phyloP scores from a whole-genome alignment of 257 asterid species.

The Striga asiatica region DNA sequence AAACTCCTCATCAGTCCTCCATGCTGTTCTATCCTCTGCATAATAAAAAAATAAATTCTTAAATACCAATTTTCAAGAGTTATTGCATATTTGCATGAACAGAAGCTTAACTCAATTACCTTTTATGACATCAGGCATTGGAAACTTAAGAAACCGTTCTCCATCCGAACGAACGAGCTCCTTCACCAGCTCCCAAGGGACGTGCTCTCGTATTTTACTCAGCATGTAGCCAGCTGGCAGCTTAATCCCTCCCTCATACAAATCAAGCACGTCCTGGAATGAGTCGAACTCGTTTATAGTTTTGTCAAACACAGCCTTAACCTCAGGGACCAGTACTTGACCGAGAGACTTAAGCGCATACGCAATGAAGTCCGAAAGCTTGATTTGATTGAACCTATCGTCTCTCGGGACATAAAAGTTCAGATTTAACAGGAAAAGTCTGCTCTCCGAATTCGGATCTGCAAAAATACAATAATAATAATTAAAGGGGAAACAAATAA shows the following conservation, averaged over 20 bases:
- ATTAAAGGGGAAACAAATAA: too few relatives aligned
- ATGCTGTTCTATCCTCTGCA: slow-evolving; percentile 70
- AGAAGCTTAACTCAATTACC: too few relatives aligned
- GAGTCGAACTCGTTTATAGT: slow-evolving; percentile 81
- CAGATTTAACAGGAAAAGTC: slow-evolving; percentile 47
- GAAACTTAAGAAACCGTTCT: slow-evolving; percentile 47
- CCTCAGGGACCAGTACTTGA: slow-evolving; percentile 61
- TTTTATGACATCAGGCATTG: slow-evolving; percentile 68
- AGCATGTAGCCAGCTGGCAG: slow-evolving; percentile 37
- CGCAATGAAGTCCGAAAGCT: slow-evolving; percentile 73
- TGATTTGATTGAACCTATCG: slow-evolving; percentile 60
- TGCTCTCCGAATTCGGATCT: slow-evolving; percentile 63
- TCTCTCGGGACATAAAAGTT: slow-evolving; percentile 71
- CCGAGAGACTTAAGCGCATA: slow-evolving; percentile 70
- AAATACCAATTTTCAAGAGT: too few relatives aligned
- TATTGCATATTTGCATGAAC: too few relatives aligned
- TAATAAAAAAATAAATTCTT: background rate
- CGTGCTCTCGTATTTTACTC: slow-evolving; percentile 29
- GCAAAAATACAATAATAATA: too few relatives aligned
- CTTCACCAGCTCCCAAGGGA: slow-evolving; percentile 61
- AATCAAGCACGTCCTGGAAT: slow-evolving; percentile 51
- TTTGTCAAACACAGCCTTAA: slow-evolving; percentile 50
- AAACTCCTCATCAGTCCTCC: slow-evolving; percentile 96
- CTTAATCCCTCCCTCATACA: slow-evolving; percentile 51
- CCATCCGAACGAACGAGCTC: slow-evolving; percentile 68